Evolutionary conservation across 495 filamentous ascomycete species (phyloP).

Genomic region (Amorphotheca resinae): DNA sequence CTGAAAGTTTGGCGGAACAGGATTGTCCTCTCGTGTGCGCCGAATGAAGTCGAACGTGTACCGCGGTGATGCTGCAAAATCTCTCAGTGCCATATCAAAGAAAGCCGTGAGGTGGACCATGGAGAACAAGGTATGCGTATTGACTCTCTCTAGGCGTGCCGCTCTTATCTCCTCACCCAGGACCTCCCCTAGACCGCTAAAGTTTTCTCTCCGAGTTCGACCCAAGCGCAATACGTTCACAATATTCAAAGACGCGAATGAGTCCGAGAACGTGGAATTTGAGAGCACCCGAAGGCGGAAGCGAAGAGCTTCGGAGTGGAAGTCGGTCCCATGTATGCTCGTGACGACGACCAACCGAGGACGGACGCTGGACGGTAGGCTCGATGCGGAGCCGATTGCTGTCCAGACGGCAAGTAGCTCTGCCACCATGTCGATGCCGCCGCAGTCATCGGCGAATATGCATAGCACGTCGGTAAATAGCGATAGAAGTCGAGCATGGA

Average conservation of each 20-base stretch:
- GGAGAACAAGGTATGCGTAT: constrained; percentile 9
- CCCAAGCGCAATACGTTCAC: constrained; percentile 6
- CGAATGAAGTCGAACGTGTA: constrained; percentile 8
- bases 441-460: constrained; percentile 10
- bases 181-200: constrained; percentile 6
- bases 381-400: constrained; percentile 10
- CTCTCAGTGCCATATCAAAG: constrained; percentile 9
- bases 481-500: constrained; percentile 5
- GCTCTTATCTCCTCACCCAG: constrained; percentile 2
- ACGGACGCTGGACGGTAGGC: constrained; percentile 2
- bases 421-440: constrained; percentile 5
- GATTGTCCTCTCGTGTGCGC: constrained; percentile 5
- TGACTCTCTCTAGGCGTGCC: constrained; percentile 4
- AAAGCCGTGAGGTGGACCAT: constrained; percentile 8
- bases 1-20: constrained; percentile 6
- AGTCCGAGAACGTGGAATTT: constrained; percentile 4
- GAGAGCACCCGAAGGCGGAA: constrained; percentile 4
- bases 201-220: background rate
- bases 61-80: constrained; percentile 1
- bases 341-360: constrained; percentile 12
- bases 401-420: constrained; percentile 6
- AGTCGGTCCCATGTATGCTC: constrained; percentile 1
- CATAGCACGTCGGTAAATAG: constrained; percentile 11
- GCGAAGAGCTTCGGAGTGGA: constrained; percentile 1
- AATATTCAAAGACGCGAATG: constrained; percentile 11